Conservation (phyloP, 768 basidiomycete species). For the Boletus sensibilis region DNA sequence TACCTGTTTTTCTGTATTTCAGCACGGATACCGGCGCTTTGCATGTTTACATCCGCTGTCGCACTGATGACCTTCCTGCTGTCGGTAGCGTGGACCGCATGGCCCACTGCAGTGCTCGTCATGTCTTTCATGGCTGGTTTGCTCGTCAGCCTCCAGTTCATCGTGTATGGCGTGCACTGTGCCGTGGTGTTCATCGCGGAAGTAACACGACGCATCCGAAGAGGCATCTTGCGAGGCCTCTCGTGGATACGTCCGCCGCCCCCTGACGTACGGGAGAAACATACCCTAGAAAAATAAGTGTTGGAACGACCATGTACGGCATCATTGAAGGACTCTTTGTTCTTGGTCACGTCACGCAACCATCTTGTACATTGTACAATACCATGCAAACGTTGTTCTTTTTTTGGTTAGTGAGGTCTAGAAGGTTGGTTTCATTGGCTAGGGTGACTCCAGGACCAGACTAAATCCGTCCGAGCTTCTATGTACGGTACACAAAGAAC, state of each 20-base stretch:
- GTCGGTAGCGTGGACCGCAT: slow-evolving; percentile 59
- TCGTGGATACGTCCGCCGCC: slow-evolving; percentile 10
- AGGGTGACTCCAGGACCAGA: neutral
- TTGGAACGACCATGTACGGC: neutral
- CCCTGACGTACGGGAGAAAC: slow-evolving; percentile 13
- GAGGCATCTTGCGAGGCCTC: slow-evolving; percentile 14
- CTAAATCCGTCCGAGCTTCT: neutral
- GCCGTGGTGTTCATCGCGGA: slow-evolving; percentile 12
- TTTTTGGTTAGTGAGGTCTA: neutral
- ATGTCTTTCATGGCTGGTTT: slow-evolving; percentile 58
- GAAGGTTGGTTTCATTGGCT: neutral
- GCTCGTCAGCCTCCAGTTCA: slow-evolving; percentile 62
- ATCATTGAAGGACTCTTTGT: neutral
- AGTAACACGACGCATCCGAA: slow-evolving; percentile 3
- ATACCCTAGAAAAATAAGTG: neutral
- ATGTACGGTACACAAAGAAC: neutral
- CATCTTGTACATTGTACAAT: slow-evolving; percentile 7
- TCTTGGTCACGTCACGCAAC: neutral
- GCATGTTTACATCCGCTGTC: slow-evolving; percentile 55
- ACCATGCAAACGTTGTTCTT: neutral
- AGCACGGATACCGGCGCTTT: slow-evolving; percentile 60
- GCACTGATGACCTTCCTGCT: slow-evolving; percentile 60
- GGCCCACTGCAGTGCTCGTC: slow-evolving; percentile 60
- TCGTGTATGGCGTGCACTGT: slow-evolving; percentile 51
- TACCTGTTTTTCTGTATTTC: slow-evolving; percentile 72